Conservation (phyloP, 2,329 filamentous ascomycete species). For the Diaporthe capsici region DNA sequence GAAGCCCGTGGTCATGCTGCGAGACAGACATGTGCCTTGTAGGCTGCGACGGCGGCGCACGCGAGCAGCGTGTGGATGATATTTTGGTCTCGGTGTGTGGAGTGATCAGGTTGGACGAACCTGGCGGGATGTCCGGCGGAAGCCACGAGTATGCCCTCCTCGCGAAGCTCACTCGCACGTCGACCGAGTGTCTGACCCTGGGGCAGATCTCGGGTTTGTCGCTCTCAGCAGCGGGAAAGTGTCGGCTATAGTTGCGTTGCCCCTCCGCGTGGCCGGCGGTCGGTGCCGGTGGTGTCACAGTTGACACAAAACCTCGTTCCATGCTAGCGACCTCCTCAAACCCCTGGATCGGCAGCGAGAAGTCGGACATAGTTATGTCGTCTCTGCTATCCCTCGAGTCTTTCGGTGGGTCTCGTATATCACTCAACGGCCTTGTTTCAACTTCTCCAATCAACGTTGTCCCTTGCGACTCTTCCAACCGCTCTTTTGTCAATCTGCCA, state of each 20-base stretch:
- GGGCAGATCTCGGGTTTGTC: slow-evolving; percentile 10
- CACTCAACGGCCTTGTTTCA: neutral
- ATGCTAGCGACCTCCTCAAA: neutral
- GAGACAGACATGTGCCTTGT: neutral
- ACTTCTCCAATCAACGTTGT: slow-evolving; percentile 18
- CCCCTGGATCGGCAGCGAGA: slow-evolving; percentile 22
- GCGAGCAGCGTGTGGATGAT: slow-evolving; percentile 21
- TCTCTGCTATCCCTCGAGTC: slow-evolving; percentile 3
- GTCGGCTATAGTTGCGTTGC: slow-evolving; percentile 5
- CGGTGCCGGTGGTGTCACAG: neutral
- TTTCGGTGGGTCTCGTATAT: neutral
- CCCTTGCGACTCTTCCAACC: slow-evolving; percentile 20
- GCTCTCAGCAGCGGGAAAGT: neutral
- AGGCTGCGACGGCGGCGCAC: neutral
- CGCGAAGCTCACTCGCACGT: slow-evolving; percentile 26
- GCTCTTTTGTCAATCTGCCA: neutral
- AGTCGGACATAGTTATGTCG: slow-evolving; percentile 15
- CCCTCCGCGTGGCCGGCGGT: neutral
- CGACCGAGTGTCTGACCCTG: slow-evolving; percentile 23
- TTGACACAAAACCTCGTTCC: neutral
- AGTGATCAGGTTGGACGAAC: neutral
- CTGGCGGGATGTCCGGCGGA: neutral
- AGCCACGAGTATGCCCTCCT: slow-evolving; percentile 23
- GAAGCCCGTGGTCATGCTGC: neutral
- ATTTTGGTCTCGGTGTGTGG: slow-evolving; percentile 26